Percentiles rank a stretch among this genome's conserved stretches.
Conservation (phyloP, 2,329 filamentous ascomycete genomes). For the Xylariales sp. region DNA sequence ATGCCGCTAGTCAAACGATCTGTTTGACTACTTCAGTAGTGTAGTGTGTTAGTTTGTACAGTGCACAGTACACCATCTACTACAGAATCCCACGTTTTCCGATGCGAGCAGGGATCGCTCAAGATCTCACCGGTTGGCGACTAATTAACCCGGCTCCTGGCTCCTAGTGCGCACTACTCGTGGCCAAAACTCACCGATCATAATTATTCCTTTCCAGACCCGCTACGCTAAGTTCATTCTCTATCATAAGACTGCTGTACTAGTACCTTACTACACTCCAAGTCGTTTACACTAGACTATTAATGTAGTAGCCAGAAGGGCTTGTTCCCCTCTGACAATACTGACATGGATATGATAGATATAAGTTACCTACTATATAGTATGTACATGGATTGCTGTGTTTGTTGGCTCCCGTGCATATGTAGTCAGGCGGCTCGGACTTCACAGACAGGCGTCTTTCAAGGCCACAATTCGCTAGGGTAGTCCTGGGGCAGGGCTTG, state of each 20-base stretch:
- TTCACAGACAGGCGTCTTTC: slow-evolving; percentile 6
- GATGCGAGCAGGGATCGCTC: slow-evolving; percentile 8
- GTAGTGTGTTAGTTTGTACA: background rate
- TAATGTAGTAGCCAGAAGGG: background rate
- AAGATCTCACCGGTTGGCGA: slow-evolving; percentile 6
- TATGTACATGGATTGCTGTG: slow-evolving; percentile 7
- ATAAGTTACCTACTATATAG: too few species aligned
- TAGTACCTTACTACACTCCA: too few species aligned
- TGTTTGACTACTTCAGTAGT: slow-evolving; percentile 17
- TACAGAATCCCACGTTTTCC: background rate
- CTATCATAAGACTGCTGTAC: too few species aligned
- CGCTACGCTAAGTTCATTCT: slow-evolving; percentile 13
- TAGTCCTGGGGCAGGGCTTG: slow-evolving; percentile 4
- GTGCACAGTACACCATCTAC: background rate
- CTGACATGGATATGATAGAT: background rate
- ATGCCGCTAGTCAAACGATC: slow-evolving; percentile 25
- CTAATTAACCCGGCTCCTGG: slow-evolving; percentile 23
- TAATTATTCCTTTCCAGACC: slow-evolving; percentile 19
- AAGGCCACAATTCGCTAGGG: slow-evolving; percentile 6
- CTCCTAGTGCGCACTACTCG: background rate
- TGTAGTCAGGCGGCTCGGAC: slow-evolving; percentile 27
- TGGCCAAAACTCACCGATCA: background rate
- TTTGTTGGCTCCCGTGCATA: slow-evolving; percentile 23
- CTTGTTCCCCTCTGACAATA: slow-evolving; percentile 4
- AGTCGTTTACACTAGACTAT: too few species aligned